Evolutionary conservation across 2,329 filamentous ascomycete species (phyloP).

Genomic region (Botrytis tulipae): DNA sequence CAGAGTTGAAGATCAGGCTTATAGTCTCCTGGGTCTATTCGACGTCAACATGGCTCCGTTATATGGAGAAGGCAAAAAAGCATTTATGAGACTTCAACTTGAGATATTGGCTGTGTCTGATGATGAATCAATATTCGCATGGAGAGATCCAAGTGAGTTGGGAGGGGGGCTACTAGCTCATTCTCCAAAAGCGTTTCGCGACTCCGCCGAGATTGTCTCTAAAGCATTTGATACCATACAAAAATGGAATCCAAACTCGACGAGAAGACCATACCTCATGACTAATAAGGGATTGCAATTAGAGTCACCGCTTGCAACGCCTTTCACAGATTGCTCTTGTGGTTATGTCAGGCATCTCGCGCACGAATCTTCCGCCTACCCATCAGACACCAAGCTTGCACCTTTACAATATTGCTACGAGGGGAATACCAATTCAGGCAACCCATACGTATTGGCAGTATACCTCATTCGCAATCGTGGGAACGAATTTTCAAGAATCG

Average conservation of each 20-base stretch:
- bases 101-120: not conserved
- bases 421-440: not conserved
- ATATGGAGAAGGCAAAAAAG: not conserved
- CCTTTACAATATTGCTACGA: not conserved
- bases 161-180: not conserved
- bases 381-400: not conserved
- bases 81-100: not conserved
- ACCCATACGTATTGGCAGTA: not conserved
- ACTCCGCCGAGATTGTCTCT: not conserved
- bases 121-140: not conserved
- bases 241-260: not conserved
- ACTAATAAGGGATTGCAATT: not conserved
- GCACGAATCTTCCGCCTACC: not conserved
- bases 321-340: not conserved
- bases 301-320: not conserved
- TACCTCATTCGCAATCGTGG: not conserved
- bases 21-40: not conserved
- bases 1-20: not conserved
- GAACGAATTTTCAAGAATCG: not conserved
- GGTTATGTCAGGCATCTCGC: not conserved
- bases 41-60: not conserved
- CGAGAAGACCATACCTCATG: not conserved
- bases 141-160: not conserved
- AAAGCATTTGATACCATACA: not conserved
- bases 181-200: not conserved